Conservation (phyloP, 2,329 filamentous ascomycete genomes). For the Periconia sp. region DNA sequence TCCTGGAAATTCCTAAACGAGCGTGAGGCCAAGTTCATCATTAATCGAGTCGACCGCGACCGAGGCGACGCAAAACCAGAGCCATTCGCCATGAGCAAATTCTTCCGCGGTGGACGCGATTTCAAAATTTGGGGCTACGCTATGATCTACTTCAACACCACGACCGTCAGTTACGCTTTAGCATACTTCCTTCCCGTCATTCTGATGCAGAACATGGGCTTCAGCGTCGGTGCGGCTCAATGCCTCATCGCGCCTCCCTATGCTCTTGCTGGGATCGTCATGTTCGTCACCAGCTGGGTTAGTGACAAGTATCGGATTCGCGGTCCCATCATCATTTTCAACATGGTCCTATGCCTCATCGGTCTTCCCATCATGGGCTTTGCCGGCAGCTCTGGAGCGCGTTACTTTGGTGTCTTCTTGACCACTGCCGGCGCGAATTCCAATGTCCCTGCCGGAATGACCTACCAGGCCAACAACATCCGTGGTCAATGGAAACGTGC, state of each 20-base stretch:
- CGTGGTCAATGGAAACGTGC: conserved; percentile 87
- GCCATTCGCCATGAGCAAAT: conserved; percentile 51
- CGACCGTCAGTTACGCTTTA: conserved; percentile 73
- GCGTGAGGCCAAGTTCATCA: conserved; percentile 52
- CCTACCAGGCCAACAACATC: conserved; percentile 87
- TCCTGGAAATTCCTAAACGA: conserved; percentile 49
- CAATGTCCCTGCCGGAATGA: conserved; percentile 73
- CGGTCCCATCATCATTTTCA: conserved; percentile 66
- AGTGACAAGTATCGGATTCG: conserved; percentile 69
- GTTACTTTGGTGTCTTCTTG: conserved; percentile 76
- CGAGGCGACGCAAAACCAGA: conserved; percentile 54
- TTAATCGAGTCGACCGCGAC: conserved; percentile 55
- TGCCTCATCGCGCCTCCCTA: conserved; percentile 64
- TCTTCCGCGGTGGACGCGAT: conserved; percentile 51
- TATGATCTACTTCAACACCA: conserved; percentile 60
- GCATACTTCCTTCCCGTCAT: conserved; percentile 81
- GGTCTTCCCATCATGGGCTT: conserved; percentile 75
- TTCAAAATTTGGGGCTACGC: conserved; percentile 59
- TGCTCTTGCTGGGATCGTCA: conserved; percentile 39
- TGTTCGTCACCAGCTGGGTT: conserved; percentile 60
- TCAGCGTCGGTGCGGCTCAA: conserved; percentile 64
- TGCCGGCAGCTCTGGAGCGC: conserved; percentile 55
- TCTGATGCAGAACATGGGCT: conserved; percentile 63
- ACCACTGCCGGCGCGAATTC: conserved; percentile 75
- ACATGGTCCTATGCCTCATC: conserved; percentile 66